Evolutionary conservation across 2,329 filamentous ascomycete species (phyloP), one percentile per base, ranked within the genome.

Genomic region (Alternaria postmessia): DNA sequence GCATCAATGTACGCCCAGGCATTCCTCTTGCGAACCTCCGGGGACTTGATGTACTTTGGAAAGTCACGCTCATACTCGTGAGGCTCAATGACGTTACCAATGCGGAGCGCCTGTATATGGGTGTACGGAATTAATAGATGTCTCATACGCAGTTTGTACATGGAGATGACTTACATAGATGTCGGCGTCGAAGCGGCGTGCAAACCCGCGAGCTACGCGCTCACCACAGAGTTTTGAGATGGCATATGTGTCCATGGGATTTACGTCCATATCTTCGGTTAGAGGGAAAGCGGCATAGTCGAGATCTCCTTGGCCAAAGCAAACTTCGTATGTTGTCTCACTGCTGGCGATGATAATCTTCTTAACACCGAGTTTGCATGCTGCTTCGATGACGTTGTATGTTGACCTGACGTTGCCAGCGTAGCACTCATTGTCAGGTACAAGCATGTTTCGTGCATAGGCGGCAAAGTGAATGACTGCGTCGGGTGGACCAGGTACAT

Each of bases 1-100:
- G 86, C 85, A 70, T 89, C 87, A 22, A 87, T 87, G 70, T 90
- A 89, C 22, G 81, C 84, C 87, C 87, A 89, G 0, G 85, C 87
- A 69, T 89, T 87, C 1, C 83, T 78, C 67, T 85, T 86, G 54
- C 86, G 80, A 3, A 78, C 79, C 61, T 80, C 78, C 0, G 87
- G 86, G 28, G 84, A 69, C 20, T 77, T 76, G 28, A 88, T 80
- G 63, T 85, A 85, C 3, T 69, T 76, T 0, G 82, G 79, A 61
- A 89, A 89, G 56, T 84, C 80, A 3, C 76, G 71, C 54, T 79
- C 81, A 64, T 89, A 89, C 69, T 89, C 86, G 49, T 88, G 84
- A 4, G 87, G 87, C 59, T 86, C 85, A 59, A 89, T 82, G 6
- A 89, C 84, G 54, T 87, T 86, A 12, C 87, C 87, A 51, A 89